Base-by-base conservation (phyloP, 805 yeast species). In the Candida koratica region DNA sequence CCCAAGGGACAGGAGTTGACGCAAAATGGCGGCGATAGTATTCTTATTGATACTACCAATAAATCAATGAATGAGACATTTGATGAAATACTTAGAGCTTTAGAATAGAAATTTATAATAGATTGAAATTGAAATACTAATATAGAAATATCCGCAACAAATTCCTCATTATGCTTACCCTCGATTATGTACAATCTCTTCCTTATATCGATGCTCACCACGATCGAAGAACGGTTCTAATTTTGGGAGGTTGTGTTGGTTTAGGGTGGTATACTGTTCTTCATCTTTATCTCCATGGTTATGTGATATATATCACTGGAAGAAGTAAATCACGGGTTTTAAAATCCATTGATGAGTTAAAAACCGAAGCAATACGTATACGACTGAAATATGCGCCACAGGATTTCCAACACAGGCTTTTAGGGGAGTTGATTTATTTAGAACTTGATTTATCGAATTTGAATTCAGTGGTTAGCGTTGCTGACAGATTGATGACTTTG, bases 221-320 rank as follows among this genome's bases (percentile, higher is more conserved):
- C 3, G 75, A 72, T 17, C 67, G 84, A 28, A 69, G 77, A 38
- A 79, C 83, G 4, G 88, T 85, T 2, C 61, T 86, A 5, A 77
- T 86, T 19, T 81, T 93, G 0, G 94, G 95, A 2, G 94, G 93
- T 5, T 83, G 80, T 48, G 73, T 82, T 38, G 95, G 95, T 0
- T 74, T 84, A 13, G 95, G 96, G 8, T 85, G 74, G 67, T 82
- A 69, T 53, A 79, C 89, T 0, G 85, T 78, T 6, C 63, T 84
- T 16, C 89, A 84, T 49, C 67, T 86, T 5, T 84, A 81, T 49
- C 63, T 84, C 34, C 95, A 85, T 55, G 96, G 96, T 0, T 83
- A 73, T 52, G 64, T 69, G 6, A 80, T 86, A 3, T 86, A 85
- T 52, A 64, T 86, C 24, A 86, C 84, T 3, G 90, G 94, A 4